A percentile compares a stretch with the other conserved stretches of the same genome.
These are phyloP conservation scores for Phialocephala subalpina DNA, from an alignment of 2,329 filamentous ascomycete species.

Conservation along the genomic window DNA sequence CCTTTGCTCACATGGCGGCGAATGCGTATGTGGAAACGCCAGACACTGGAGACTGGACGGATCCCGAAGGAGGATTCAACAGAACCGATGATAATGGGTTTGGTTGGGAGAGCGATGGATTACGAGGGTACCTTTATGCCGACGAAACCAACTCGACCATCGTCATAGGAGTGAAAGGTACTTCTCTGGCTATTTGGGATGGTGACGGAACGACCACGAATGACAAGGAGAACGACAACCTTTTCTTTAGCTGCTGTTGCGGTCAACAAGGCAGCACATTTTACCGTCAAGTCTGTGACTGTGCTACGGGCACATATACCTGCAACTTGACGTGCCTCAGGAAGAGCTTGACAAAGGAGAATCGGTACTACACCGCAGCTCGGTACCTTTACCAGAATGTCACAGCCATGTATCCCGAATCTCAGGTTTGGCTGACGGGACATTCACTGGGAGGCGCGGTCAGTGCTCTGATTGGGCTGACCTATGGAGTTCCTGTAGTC, in stretches of 20 bases:
- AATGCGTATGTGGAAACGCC: conserved; percentile 86
- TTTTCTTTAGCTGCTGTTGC: conserved; percentile 98
- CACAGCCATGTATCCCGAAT: conserved; percentile 83
- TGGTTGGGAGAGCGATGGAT: conserved; percentile 89
- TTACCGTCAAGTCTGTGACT: conserved; percentile 94
- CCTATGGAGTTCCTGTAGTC: conserved; percentile 88
- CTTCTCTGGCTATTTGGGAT: conserved; percentile 89
- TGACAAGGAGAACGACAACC: conserved; percentile 97
- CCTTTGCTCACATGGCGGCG: conserved; percentile 85
- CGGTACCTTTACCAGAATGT: conserved; percentile 93
- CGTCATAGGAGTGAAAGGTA: conserved; percentile 93
- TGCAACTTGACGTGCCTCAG: conserved; percentile 93
- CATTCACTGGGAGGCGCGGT: conserved; percentile 94
- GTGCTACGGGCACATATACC: conserved; percentile 83
- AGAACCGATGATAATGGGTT: conserved; percentile 85
- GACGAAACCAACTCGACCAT: conserved; percentile 87
- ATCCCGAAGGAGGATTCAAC: conserved; percentile 82
- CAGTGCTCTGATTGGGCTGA: conserved; percentile 86
- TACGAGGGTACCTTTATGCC: conserved; percentile 91
- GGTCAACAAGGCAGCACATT: conserved; percentile 90
- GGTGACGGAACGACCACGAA: conserved; percentile 97
- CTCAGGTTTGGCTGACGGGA: conserved; percentile 88
- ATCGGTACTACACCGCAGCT: conserved; percentile 89
- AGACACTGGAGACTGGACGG: conserved; percentile 80
- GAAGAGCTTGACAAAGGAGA: conserved; percentile 78